Evolutionary conservation across 192 early-diverging fungal species (phyloP), one percentile per base, ranked within the genome.

Genomic region (Umbelopsis sp.): DNA sequence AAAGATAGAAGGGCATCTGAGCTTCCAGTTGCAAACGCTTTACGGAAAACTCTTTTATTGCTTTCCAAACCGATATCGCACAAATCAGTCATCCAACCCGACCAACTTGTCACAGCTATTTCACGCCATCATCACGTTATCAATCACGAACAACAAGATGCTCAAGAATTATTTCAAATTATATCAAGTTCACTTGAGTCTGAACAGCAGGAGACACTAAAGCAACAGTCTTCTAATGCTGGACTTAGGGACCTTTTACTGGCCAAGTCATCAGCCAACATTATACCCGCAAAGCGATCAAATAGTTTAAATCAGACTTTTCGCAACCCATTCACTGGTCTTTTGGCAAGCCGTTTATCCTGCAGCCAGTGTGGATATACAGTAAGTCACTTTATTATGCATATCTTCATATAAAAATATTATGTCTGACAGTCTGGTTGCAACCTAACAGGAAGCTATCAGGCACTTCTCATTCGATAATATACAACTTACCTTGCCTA

Each of bases 101-200:
- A 78, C 36, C 84, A 83, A 14, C 84, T 92, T n/a, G 84, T 90
- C 45, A 75, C 81, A 0, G 91, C 90, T n/a, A 77, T 92, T 10
- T 72, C 77, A 32, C 71, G 85, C 16, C 82, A 84, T n/a, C 75
- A 77, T 49, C 81, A 80, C 22, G 75, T 93, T 43, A 85, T 89
- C 67, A 89, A 89, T 65, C 86, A 85, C 59, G 90, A 90, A 71
- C 91, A 93, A 68, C 88, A 96, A 81, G 95, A 97, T 73, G 95
- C 95, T 9, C 94, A 97, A 76, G 95, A 97, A 75, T 84, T 94
- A n/a, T 91, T 95, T 66, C 91, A 94, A 72, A 82, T 94, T 0
- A 86, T 97, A 1, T 92, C 92, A 12, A 88, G 87, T 29, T 85
- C 87, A 25, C 71, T 95, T 6, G 86, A 88, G 14, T 79, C 83